These are phyloP conservation scores for Lepidium africanum DNA, from an alignment of 345 rosid species.

Conservation along the genomic window DNA sequence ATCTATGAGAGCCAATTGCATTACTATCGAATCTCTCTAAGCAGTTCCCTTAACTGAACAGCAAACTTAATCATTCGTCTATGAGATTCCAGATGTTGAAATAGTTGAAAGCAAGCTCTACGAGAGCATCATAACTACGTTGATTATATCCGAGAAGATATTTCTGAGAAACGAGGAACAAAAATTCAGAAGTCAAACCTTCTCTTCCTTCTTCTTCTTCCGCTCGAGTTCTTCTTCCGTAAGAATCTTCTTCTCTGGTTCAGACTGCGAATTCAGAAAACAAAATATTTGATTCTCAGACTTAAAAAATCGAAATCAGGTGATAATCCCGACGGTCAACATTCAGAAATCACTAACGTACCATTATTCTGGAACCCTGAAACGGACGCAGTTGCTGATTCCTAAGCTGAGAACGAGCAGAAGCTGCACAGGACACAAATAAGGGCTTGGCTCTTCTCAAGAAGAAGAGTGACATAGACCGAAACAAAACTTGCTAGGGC, in stretches of 20 bases:
- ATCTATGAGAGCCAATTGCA: not conserved
- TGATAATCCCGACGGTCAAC: not conserved
- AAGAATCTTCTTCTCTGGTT: conserved; percentile 42
- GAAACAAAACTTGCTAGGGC: conserved; percentile 7
- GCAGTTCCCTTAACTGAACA: not conserved
- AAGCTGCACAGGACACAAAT: not conserved
- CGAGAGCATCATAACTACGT: not conserved
- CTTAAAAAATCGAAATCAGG: not conserved
- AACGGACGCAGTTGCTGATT: conserved; percentile 4
- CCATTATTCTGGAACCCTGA: conserved; percentile 25
- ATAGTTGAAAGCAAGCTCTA: not conserved
- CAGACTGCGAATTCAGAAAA: conserved; percentile 36
- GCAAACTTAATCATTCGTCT: not conserved
- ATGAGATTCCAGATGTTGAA: not conserved
- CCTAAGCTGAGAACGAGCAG: not conserved
- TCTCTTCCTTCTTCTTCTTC: conserved; percentile 89
- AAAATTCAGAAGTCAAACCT: conserved; percentile 31
- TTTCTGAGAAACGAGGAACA: not conserved
- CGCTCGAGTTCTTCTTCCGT: conserved; percentile 74
- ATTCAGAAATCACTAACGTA: not conserved
- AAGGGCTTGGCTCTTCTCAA: conserved; percentile 22
- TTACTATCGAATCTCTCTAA: not conserved
- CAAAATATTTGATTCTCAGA: not conserved
- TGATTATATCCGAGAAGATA: not conserved
- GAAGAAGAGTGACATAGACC: conserved; percentile 25